These are phyloP conservation scores for Cardamine chenopodiifolia DNA, from an alignment of 345 rosid genomes.

Conservation along the genomic window DNA sequence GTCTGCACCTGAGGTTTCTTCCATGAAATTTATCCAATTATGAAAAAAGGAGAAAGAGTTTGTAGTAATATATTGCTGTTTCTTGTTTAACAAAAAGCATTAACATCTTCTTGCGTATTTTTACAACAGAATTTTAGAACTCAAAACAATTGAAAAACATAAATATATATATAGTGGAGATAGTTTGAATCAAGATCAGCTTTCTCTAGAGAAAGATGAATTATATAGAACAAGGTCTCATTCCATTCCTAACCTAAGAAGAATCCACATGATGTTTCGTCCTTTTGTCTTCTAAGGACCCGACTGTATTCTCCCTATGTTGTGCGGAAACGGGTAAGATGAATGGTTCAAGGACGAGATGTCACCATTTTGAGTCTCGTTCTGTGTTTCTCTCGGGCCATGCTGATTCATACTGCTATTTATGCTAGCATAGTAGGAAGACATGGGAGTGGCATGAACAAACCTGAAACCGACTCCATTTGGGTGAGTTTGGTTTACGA, in stretches of 20 bases:
- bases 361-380: slow-evolving; percentile 51
- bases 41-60: neutral
- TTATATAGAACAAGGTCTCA: slow-evolving; percentile 25
- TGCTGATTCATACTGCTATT: slow-evolving; percentile 60
- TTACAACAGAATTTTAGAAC: slow-evolving; percentile 21
- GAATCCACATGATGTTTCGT: slow-evolving; percentile 9
- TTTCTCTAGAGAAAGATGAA: slow-evolving; percentile 21
- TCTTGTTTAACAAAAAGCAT: slow-evolving; percentile 25
- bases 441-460: slow-evolving; percentile 52
- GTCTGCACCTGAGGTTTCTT: neutral
- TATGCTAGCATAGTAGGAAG: slow-evolving; percentile 59
- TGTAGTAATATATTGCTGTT: slow-evolving; percentile 11
- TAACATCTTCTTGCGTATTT: slow-evolving; percentile 24
- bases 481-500: slow-evolving; percentile 48
- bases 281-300: slow-evolving; percentile 59
- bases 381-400: slow-evolving; percentile 56
- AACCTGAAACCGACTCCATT: slow-evolving; percentile 56
- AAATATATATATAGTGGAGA: slow-evolving; percentile 25
- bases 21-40: neutral
- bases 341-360: slow-evolving; percentile 59
- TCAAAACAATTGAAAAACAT: slow-evolving; percentile 16
- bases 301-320: slow-evolving; percentile 69
- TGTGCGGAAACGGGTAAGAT: slow-evolving; percentile 73
- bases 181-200: slow-evolving; percentile 21
- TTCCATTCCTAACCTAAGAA: slow-evolving; percentile 33